A percentile compares a stretch with the other conserved stretches of the same genome.
Evolutionary conservation across 1,139 yeast genomes (phyloP).

Genomic region (Lodderomyces metapsilosis): DNA sequence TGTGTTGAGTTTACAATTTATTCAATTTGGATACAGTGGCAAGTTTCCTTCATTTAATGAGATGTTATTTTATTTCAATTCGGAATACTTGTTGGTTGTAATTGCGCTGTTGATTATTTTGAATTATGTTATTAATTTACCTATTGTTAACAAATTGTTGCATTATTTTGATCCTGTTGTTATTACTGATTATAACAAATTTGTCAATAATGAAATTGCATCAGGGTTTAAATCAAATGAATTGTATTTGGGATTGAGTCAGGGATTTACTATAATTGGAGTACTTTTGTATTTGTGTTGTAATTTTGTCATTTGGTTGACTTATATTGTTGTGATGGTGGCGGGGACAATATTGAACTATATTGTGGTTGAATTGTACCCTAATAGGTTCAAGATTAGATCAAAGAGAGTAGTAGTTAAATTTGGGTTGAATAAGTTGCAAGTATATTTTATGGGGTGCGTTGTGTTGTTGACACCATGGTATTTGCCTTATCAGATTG

Average conservation of each 20-base stretch:
- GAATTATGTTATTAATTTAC: slow-evolving; percentile 35
- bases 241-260: slow-evolving; percentile 69
- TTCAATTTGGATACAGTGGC: slow-evolving; percentile 3
- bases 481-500: slow-evolving; percentile 78
- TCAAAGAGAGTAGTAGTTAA: neutral
- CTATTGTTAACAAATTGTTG: slow-evolving; percentile 21
- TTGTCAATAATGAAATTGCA: slow-evolving; percentile 21
- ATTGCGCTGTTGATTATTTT: slow-evolving; percentile 24
- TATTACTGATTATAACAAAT: slow-evolving; percentile 36
- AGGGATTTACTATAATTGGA: slow-evolving; percentile 40
- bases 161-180: slow-evolving; percentile 58
- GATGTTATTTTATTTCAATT: slow-evolving; percentile 29
- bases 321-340: slow-evolving; percentile 21
- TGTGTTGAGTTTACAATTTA: slow-evolving; percentile 47
- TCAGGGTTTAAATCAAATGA: slow-evolving; percentile 28
- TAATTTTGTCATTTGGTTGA: slow-evolving; percentile 40
- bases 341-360: slow-evolving; percentile 6
- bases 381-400: neutral
- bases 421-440: neutral
- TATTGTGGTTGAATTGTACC: neutral
- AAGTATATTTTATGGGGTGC: neutral
- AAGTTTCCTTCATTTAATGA: slow-evolving; percentile 52
- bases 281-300: slow-evolving; percentile 56
- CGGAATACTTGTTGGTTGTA: slow-evolving; percentile 15
- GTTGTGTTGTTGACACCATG: slow-evolving; percentile 46